Evolutionary conservation across 495 filamentous ascomycete genomes (phyloP).

Genomic region (Penicillium salamii): DNA sequence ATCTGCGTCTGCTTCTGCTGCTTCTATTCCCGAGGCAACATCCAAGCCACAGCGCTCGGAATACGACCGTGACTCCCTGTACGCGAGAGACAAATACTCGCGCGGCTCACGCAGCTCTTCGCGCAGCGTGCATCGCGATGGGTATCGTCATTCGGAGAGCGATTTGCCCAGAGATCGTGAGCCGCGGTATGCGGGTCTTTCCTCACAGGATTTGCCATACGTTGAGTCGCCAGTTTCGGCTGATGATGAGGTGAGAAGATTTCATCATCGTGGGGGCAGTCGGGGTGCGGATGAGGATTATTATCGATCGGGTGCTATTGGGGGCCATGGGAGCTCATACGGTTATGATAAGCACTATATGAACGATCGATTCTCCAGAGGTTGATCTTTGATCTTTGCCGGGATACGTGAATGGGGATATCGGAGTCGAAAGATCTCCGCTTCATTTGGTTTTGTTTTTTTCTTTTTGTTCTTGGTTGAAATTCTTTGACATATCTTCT

Average conservation of each 20-base stretch:
- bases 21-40: constrained; percentile 6
- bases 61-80: constrained; percentile 23
- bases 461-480: not conserved
- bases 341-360: constrained; percentile 35
- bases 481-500: too few relatives aligned
- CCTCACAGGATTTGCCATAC: constrained; percentile 29
- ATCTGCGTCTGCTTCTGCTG: constrained; percentile 19
- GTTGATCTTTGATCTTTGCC: not conserved
- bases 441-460: constrained; percentile 1
- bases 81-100: constrained; percentile 20
- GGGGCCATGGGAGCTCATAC: constrained; percentile 27
- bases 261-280: constrained; percentile 25
- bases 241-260: constrained; percentile 31
- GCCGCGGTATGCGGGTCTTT: constrained; percentile 19
- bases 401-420: too few relatives aligned
- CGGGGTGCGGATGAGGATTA: constrained; percentile 37
- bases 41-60: not conserved
- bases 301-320: constrained; percentile 34
- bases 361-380: not conserved
- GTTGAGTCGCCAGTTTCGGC: constrained; percentile 21
- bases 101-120: constrained; percentile 36
- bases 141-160: constrained; percentile 42
- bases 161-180: constrained; percentile 31
- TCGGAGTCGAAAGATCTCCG: too few relatives aligned
- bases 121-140: constrained; percentile 22